A percentile compares a stretch with the other conserved stretches of the same genome.
Evolutionary conservation across 2,329 filamentous ascomycete species (phyloP).

Genomic region (Hypoxylon sp.): DNA sequence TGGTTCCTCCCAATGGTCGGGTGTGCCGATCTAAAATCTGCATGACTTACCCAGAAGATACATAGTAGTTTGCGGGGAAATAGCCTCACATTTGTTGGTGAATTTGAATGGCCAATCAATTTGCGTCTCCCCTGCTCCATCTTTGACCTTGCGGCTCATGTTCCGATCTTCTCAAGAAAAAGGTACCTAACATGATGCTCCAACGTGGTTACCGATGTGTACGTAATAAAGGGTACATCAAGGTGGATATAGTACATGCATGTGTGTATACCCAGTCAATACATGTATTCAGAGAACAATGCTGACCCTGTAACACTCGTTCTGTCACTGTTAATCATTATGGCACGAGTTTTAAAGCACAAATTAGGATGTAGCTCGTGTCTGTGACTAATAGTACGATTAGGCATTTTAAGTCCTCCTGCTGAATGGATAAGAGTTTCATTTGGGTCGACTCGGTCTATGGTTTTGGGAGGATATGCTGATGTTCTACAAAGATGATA

Average conservation of each 20-base stretch:
- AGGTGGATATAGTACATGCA: slow-evolving; percentile 6
- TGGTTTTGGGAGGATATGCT: slow-evolving; percentile 2
- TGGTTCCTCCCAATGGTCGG: slow-evolving; percentile 6
- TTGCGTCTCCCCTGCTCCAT: slow-evolving; percentile 21
- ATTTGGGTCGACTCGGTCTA: slow-evolving; percentile 7
- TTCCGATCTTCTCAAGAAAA: slow-evolving; percentile 15
- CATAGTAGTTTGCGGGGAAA: slow-evolving; percentile 46
- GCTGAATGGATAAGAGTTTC: slow-evolving; percentile 12
- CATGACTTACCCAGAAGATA: slow-evolving; percentile 33
- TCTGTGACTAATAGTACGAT: slow-evolving; percentile 9
- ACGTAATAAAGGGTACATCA: slow-evolving; percentile 23
- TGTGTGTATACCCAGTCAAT: slow-evolving; percentile 2
- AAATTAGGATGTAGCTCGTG: slow-evolving; percentile 7
- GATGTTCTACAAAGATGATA: slow-evolving; percentile 5
- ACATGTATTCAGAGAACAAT: not conserved
- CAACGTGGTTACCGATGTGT: slow-evolving; percentile 5
- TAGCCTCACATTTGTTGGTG: slow-evolving; percentile 40
- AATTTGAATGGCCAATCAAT: slow-evolving; percentile 32
- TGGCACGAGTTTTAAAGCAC: not conserved
- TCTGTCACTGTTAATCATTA: not conserved
- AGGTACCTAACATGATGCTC: slow-evolving; percentile 12
- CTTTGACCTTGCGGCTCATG: slow-evolving; percentile 38
- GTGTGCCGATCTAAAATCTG: slow-evolving; percentile 34
- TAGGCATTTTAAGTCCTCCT: slow-evolving; percentile 5
- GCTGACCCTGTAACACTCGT: not conserved